Conservation (phyloP, 2,329 filamentous ascomycete genomes). For the Fusarium graminum region DNA sequence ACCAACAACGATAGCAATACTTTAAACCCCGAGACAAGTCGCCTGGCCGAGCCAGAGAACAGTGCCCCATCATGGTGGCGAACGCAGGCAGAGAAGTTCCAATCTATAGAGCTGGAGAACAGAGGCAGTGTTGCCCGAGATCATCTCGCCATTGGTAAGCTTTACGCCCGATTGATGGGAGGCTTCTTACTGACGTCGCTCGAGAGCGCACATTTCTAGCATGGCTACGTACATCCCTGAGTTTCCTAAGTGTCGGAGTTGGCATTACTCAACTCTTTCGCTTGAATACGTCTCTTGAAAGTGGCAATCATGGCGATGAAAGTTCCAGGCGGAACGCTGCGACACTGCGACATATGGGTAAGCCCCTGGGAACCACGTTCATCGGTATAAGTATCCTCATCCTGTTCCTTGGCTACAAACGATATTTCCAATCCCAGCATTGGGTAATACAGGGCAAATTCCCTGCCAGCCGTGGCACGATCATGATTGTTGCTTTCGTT, state of each 20-base stretch:
- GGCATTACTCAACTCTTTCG: slow-evolving; percentile 88
- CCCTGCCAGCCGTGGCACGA: slow-evolving; percentile 80
- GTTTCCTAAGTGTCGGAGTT: slow-evolving; percentile 85
- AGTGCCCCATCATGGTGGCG: slow-evolving; percentile 63
- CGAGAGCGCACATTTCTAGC: slow-evolving; percentile 86
- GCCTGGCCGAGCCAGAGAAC: slow-evolving; percentile 40
- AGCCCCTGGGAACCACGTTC: slow-evolving; percentile 82
- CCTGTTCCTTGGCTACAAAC: slow-evolving; percentile 80
- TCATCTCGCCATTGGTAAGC: slow-evolving; percentile 80
- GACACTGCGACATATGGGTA: slow-evolving; percentile 73
- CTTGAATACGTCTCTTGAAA: slow-evolving; percentile 75
- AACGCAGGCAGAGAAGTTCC: slow-evolving; percentile 61
- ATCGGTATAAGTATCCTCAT: slow-evolving; percentile 81
- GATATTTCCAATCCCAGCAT: slow-evolving; percentile 82
- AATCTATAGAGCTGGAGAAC: slow-evolving; percentile 82
- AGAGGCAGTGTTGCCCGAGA: slow-evolving; percentile 87
- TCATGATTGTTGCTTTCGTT: slow-evolving; percentile 76
- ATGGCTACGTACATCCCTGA: slow-evolving; percentile 85
- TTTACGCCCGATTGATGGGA: not conserved
- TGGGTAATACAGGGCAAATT: slow-evolving; percentile 87
- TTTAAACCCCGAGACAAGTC: slow-evolving; percentile 24
- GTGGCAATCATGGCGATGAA: slow-evolving; percentile 46
- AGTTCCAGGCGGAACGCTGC: slow-evolving; percentile 53
- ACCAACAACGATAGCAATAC: slow-evolving; percentile 15
- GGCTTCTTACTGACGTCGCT: slow-evolving; percentile 13